Conservation (phyloP, 352 stramenopile genomes). For the Pythium coloratum region DNA sequence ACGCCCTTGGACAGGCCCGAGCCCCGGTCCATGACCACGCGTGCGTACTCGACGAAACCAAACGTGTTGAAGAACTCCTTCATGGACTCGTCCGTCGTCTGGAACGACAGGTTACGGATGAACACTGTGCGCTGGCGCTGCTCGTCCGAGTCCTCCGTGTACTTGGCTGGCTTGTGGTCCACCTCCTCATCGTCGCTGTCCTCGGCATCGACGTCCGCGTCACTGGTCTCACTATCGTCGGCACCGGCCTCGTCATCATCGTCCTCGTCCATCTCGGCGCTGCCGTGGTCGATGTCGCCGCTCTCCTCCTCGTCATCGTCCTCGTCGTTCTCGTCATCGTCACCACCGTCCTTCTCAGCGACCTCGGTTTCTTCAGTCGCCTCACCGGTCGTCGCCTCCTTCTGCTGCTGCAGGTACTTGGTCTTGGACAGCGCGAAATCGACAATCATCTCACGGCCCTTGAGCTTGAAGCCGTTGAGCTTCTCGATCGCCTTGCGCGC, state of each 20-base stretch:
- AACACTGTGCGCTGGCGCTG: constrained; percentile 83
- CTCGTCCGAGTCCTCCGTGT: constrained; percentile 68
- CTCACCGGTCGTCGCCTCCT: constrained; percentile 37
- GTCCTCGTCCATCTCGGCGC: constrained; percentile 25
- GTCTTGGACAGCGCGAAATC: constrained; percentile 82
- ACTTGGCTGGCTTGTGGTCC: constrained; percentile 17
- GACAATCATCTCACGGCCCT: constrained; percentile 84
- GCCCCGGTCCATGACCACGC: constrained; percentile 78
- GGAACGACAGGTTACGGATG: constrained; percentile 85
- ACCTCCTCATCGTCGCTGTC: constrained; percentile 38
- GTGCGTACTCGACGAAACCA: constrained; percentile 76
- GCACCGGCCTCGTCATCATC: constrained; percentile 36
- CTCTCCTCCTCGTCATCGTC: constrained; percentile 36
- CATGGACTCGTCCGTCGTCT: constrained; percentile 70
- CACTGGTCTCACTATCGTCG: constrained; percentile 28
- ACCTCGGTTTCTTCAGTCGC: constrained; percentile 28
- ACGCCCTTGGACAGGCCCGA: constrained; percentile 82
- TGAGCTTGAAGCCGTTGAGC: constrained; percentile 76
- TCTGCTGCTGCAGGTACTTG: constrained; percentile 77
- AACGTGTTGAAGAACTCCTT: constrained; percentile 75
- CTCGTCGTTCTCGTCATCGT: constrained; percentile 38
- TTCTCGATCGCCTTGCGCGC: constrained; percentile 65
- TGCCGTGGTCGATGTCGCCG: constrained; percentile 49
- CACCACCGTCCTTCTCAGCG: constrained; percentile 41
- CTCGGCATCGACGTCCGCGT: constrained; percentile 26